Evolutionary conservation across 2,329 filamentous ascomycete species (phyloP), one percentile per base, ranked within the genome.

Genomic region (Aspergillus tamarii): DNA sequence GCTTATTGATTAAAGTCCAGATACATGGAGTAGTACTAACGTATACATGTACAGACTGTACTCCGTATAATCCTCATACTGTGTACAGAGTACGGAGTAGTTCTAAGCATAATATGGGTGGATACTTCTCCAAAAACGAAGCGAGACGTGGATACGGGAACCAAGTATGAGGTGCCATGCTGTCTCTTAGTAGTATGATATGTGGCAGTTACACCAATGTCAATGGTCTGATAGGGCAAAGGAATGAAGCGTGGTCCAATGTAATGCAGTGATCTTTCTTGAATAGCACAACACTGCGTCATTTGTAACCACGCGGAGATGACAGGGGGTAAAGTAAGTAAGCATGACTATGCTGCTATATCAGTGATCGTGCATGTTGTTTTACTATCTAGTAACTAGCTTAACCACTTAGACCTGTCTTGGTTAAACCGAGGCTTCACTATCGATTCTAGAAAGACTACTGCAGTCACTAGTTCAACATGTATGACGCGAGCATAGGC

Each of bases 361-460:
- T 36, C n/a, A 21, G 30, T 34, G n/a, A 50, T 50, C 26, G 46
- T 50, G 46, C 23, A 50, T 48, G 45, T 48, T 48, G 21, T 48
- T 41, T n/a, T 19, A 41, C 39, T 3, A n/a, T n/a, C n/a, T 46
- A 9, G 43, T 23, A 23, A n/a, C 43, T 21, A 21, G 26, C 14
- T 50, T 50, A 16, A 30, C 23, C 46, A 28, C 28, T 14, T 48
- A 28, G 45, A 23, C 23, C 23, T 7, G 45, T 30, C 26, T 12
- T 50, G 48, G 48, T 34, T 52, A 19, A 32, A 21, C 48, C 28
- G 48, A 52, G 48, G 28, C 19, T 52, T 26, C 3, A 55, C 52
- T 55, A 55, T 36, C 36, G 52, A 26, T 39, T 55, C 52, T 55
- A 28, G 52, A 55, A 55, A 23, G 32, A 41, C 52, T 30, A 39